Evolutionary conservation across 345 rosid species (phyloP), one percentile per base, ranked within the genome.

Genomic region (Ceriops zippeliana): DNA sequence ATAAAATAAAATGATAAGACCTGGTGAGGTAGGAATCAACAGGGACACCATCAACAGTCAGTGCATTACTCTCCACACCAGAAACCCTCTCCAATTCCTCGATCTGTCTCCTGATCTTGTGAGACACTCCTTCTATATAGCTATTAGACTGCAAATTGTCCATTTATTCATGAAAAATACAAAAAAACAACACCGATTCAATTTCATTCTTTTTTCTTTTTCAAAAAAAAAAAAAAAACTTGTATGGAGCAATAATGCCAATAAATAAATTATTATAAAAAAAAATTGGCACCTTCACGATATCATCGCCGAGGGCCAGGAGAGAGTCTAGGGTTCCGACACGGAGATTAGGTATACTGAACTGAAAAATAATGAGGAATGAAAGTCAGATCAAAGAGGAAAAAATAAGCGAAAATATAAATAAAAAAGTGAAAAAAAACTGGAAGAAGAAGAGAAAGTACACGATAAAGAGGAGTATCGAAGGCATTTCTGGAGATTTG

Each of bases 311-410:
- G 67, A 96, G 96, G 17, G 98, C 74, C 7, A 96, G 97, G 68
- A 96, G 97, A 61, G 98, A 92, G 79, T 96, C 99, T 31, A 96
- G 84, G 69, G 99, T 96, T 70, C 99, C 98, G 16, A 92, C 99
- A 17, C 97, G 97, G 72, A 96, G 99, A 86, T 85, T 96, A 52
- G 99, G 95, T 31, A 90, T 89, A 78, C 87, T 92, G 66, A 96
- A 96, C 98, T 96, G 86, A 75, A 73, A 76, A 70, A 49, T 6
- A 53, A 53, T 53, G 57, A 53, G 13, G 26, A 53, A 21, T 6
- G 26, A 53, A 62, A 34, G 70, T 62, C 56, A 69, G 21, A 10
- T 5, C 22, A 58, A 57, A 38, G 16, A 6, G 47, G 17, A 0
- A 13, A 13, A 42, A 42, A 9, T 1, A 24, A 24, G 26, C 26